phyloP scores from a whole-genome alignment of 768 basidiomycete species.

The Multifurca ochricompacta region DNA sequence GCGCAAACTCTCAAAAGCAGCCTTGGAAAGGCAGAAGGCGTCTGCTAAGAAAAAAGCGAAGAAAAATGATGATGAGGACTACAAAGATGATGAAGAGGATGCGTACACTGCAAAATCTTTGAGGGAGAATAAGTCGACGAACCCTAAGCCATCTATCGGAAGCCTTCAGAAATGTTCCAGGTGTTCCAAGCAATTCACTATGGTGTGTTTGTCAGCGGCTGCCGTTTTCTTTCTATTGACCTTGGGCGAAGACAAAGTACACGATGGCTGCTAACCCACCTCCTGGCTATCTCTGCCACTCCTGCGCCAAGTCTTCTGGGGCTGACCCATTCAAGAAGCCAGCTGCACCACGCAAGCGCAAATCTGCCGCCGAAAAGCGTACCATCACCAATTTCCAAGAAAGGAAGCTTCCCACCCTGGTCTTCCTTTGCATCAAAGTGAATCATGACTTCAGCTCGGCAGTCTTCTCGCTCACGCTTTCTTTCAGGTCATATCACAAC shows the following conservation, averaged over 20 bases:
- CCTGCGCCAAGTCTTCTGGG: conserved; percentile 72
- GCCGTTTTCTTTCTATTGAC: not conserved
- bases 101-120: conserved; percentile 54
- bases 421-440: conserved; percentile 76
- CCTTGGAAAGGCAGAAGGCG: conserved; percentile 28
- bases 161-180: conserved; percentile 73
- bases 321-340: conserved; percentile 84
- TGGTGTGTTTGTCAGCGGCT: conserved; percentile 44
- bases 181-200: conserved; percentile 80
- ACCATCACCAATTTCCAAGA: conserved; percentile 64
- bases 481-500: conserved; percentile 67
- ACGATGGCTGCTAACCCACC: conserved; percentile 66
- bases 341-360: conserved; percentile 51
- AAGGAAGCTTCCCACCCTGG: conserved; percentile 59
- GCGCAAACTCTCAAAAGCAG: conserved; percentile 19
- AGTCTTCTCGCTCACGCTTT: not conserved
- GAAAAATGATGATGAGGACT: conserved; percentile 38
- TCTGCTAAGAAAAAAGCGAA: conserved; percentile 21
- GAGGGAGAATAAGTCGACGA: conserved; percentile 31
- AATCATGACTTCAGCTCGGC: conserved; percentile 14
- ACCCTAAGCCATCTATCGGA: conserved; percentile 59
- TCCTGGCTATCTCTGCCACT: conserved; percentile 76
- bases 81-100: conserved; percentile 50
- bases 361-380: conserved; percentile 56
- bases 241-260: conserved; percentile 64